These are phyloP conservation scores for Wickerhamiella slavikovae DNA, from an alignment of 805 yeast species.

Conservation along the genomic window DNA sequence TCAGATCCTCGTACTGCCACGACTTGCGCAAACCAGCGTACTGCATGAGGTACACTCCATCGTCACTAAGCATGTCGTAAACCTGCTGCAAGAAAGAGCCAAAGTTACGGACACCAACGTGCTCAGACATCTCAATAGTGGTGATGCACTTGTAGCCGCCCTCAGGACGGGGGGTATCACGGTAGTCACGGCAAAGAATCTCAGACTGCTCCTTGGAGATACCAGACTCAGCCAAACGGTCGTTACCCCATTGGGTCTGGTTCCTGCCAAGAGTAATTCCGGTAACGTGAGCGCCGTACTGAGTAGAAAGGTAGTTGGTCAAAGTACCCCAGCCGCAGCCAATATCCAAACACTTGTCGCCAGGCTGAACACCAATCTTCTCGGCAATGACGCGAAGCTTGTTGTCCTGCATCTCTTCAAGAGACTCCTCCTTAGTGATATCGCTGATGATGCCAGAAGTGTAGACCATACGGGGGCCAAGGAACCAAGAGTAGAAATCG, in stretches of 20 bases:
- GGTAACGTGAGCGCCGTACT: constrained; percentile 69
- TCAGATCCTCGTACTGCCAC: constrained; percentile 87
- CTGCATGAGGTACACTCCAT: constrained; percentile 72
- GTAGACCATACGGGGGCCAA: constrained; percentile 88
- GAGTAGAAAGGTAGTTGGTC: constrained; percentile 62
- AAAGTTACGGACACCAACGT: constrained; percentile 79
- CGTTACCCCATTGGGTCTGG: constrained; percentile 80
- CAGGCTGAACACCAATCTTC: constrained; percentile 52
- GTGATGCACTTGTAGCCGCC: constrained; percentile 62
- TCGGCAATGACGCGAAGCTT: constrained; percentile 74
- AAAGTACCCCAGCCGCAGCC: constrained; percentile 97
- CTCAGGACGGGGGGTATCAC: constrained; percentile 66
- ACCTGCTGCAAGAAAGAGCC: constrained; percentile 58
- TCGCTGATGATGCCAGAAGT: constrained; percentile 72
- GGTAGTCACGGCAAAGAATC: constrained; percentile 68
- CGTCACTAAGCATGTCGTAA: constrained; percentile 74
- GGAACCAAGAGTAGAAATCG: constrained; percentile 83
- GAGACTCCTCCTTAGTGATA: constrained; percentile 46
- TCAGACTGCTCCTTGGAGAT: constrained; percentile 46
- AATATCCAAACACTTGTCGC: constrained; percentile 59
- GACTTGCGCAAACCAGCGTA: constrained; percentile 77
- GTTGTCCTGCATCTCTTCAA: constrained; percentile 63
- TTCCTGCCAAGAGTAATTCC: constrained; percentile 80
- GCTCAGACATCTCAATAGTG: constrained; percentile 90
- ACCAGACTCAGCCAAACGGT: constrained; percentile 45